These are phyloP conservation scores for Bruguiera parviflora DNA, from an alignment of 345 rosid genomes.

Conservation along the genomic window DNA sequence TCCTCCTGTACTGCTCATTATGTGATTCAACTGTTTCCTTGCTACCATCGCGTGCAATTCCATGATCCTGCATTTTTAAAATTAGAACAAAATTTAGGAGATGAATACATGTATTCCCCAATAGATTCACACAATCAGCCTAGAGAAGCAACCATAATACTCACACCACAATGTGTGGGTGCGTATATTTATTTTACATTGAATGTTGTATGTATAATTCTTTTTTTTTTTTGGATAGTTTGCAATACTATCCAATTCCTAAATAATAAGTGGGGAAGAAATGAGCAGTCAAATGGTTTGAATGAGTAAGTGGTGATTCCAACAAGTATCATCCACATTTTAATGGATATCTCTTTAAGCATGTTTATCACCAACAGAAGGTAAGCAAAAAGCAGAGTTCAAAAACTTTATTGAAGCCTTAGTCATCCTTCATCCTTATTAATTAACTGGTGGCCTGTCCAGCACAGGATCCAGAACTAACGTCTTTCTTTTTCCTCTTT, in stretches of 20 bases:
- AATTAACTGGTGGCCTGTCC: too few species aligned
- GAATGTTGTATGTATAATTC: too few species aligned
- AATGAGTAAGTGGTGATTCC: constrained; percentile 1
- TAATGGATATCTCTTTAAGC: neutral
- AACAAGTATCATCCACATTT: neutral
- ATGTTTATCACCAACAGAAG: neutral
- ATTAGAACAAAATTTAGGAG: constrained; percentile 8
- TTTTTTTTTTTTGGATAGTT: too few species aligned
- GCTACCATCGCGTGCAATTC: constrained; percentile 64
- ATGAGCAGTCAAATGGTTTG: too few species aligned
- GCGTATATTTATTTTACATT: neutral
- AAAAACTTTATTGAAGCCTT: neutral
- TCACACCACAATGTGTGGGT: neutral
- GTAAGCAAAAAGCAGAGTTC: neutral
- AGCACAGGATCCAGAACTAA: too few species aligned
- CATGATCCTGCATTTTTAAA: constrained; percentile 59
- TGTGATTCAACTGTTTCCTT: constrained; percentile 54
- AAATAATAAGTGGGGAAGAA: too few species aligned
- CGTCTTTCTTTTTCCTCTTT: neutral
- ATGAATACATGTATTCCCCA: neutral
- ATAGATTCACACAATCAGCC: constrained; percentile 6
- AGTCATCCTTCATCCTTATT: too few species aligned
- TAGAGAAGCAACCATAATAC: neutral
- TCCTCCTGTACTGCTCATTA: constrained; percentile 52
- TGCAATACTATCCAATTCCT: too few species aligned